A percentile compares a stretch with the other conserved stretches of the same genome.
phyloP scores from a whole-genome alignment of 2,329 filamentous ascomycete genomes.

The Zymoseptoria tritici region DNA sequence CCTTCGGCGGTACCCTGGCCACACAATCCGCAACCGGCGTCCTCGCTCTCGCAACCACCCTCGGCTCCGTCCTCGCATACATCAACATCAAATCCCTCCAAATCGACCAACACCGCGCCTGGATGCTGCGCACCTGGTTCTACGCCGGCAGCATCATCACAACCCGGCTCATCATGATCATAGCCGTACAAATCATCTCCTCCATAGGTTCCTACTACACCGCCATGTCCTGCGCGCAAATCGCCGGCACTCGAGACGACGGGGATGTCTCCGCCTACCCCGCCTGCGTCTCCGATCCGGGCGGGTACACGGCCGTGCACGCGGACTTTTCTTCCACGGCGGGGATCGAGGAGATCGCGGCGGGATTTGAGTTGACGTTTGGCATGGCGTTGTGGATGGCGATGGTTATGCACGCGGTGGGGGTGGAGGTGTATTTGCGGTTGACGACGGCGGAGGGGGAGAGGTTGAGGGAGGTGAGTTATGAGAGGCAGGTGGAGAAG shows the following conservation, averaged over 20 bases:
- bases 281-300: constrained; percentile 37
- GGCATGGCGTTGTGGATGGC: constrained; percentile 49
- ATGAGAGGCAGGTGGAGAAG: constrained; percentile 49
- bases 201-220: constrained; percentile 30
- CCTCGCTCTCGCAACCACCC: constrained; percentile 40
- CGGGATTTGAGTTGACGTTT: constrained; percentile 43
- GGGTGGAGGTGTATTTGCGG: constrained; percentile 38
- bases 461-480: constrained; percentile 49
- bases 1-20: constrained; percentile 49
- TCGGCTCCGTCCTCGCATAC: constrained; percentile 41
- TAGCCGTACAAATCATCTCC: constrained; percentile 36
- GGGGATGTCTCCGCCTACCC: constrained; percentile 35
- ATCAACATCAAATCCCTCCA: constrained; percentile 54
- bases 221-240: constrained; percentile 42
- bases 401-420: constrained; percentile 43
- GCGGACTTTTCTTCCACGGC: constrained; percentile 22
- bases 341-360: constrained; percentile 29
- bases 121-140: constrained; percentile 49
- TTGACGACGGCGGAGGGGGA: constrained; percentile 49
- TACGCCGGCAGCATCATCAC: constrained; percentile 45
- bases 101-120: constrained; percentile 56
- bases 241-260: constrained; percentile 31
- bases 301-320: constrained; percentile 25
- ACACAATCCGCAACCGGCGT: constrained; percentile 42
- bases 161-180: constrained; percentile 42